Evolutionary conservation across 2,329 filamentous ascomycete species (phyloP), one percentile per base, ranked within the genome.

Genomic region (Elsinoe ampelina): DNA sequence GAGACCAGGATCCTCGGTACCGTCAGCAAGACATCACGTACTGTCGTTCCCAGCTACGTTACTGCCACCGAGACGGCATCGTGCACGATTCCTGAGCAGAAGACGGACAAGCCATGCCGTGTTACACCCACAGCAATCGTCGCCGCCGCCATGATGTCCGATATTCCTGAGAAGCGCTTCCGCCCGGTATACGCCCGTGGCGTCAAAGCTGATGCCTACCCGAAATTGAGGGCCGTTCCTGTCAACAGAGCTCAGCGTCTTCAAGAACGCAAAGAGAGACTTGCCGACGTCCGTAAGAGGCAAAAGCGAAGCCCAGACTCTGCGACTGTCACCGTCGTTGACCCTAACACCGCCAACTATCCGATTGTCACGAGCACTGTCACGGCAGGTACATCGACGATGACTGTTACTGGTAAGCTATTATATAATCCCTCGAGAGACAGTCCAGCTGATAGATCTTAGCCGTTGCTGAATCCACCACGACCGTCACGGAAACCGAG

Each of bases 251-350:
- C 54, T 2, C 55, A 61, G 19, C 60, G 62, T 47, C 57, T 67
- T 13, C 57, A 62, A 30, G 65, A 66, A 51, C 59, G 68, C 8
- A 62, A 60, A 42, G 64, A 61, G 10, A 63, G 67, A 32, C 54
- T 69, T 17, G 64, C 61, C 10, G 52, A 30, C 8, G 52, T 47
- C 20, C 43, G 36, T 10, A 50, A 35, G 26, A 43, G 65, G 13
- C 59, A 63, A n/a, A 64, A 60, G 48, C 67, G 70, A 43, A 67
- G 65, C 56, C 63, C 66, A 13, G 70, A 72, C 47, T 59, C 61
- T 32, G 63, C 66, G 41, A 66, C 65, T 8, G 61, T 68, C 12
- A 65, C 66, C 5, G 57, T 70, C 38, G 71, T 68, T 4, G 68
- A 61, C 13, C 61, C 63, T 12, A 62, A 68, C 50, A 68, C 67